Evolutionary conservation across 1,284 basidiomycete genomes (phyloP), one percentile per base, ranked within the genome.

Genomic region (Heterobasidion parviporum): DNA sequence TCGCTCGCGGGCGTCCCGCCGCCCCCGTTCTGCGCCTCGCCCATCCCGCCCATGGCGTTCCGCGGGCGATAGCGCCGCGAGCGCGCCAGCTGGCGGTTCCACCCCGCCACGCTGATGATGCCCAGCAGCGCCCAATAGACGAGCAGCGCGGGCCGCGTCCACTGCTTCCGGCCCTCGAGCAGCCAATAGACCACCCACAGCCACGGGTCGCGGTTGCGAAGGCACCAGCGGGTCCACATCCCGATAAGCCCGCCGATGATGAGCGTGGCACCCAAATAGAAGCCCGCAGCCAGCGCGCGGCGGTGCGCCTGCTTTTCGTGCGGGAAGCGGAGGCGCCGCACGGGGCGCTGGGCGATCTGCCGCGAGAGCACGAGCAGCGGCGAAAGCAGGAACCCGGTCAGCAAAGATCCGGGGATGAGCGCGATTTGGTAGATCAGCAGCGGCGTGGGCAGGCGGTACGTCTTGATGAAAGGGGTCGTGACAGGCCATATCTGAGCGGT

Each of bases 361-460:
- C 97, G 83, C 14, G 94, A 97, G 15, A 98, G 81, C 55, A 94
- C 89, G 15, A 99, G 87, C 9, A 99, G 77, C 0, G 97, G 97
- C 0, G 94, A 94, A n/a, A 99, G 82, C 10, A 98, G 75, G 70
- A 98, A 93, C 6, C 97, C 97, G 14, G 88, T 87, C 26, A 98
- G 76, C 57, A 99, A 83, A 0, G 94, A 90, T 32, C 97, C 97
- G 8, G 91, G 92, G 51, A 99, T 89, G 41, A 99, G 80, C 0
- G 97, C 94, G 45, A 96, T 80, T 68, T 99, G 97, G 69, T 94
- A 96, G 51, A 89, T 83, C 50, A 99, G 79, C 10, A 99, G 78
- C 3, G 96, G 94, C 0, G 92, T 97, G 2, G 97, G 95, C 1
- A 94, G 77, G 38, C 97, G 87, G 68, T 93, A 98, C 0, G 94